A percentile compares a stretch with the other conserved stretches of the same genome.
Conservation (phyloP, 1,284 basidiomycete genomes). For the Cryptococcus wingfieldii region DNA sequence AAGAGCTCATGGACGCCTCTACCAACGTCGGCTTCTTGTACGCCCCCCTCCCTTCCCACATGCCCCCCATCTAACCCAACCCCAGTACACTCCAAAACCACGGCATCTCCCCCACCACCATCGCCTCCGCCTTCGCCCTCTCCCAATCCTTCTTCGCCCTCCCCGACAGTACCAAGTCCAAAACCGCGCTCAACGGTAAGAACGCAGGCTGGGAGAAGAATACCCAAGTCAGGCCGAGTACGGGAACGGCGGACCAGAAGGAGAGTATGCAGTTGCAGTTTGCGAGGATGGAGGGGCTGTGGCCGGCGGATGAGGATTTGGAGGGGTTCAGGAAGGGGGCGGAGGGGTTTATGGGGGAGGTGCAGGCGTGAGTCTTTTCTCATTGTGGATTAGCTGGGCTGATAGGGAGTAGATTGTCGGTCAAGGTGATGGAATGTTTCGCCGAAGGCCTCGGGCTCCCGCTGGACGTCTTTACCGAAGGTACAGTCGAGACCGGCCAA, state of each 20-base stretch:
- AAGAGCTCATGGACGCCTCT: conserved; percentile 29
- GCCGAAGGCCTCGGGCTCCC: conserved; percentile 32
- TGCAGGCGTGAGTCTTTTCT: conserved; percentile 19
- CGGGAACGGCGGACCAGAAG: conserved; percentile 28
- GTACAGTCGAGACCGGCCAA: conserved; percentile 24
- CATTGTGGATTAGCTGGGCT: conserved; percentile 2
- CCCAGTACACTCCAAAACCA: conserved; percentile 21
- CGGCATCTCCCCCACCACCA: conserved; percentile 18
- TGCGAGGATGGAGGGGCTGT: conserved; percentile 34
- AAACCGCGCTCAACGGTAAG: conserved; percentile 23
- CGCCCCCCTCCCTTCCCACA: conserved; percentile 1
- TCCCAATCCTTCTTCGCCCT: conserved; percentile 24
- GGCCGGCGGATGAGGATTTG: conserved; percentile 25
- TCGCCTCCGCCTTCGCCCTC: conserved; percentile 20
- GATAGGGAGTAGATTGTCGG: conserved; percentile 16
- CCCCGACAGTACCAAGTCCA: conserved; percentile 15
- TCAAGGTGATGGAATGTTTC: conserved; percentile 34
- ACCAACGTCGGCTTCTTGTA: conserved; percentile 33
- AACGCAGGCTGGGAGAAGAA: conserved; percentile 31
- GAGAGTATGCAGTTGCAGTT: conserved; percentile 31
- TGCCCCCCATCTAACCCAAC: background rate
- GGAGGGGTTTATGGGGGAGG: conserved; percentile 27
- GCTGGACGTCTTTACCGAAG: conserved; percentile 25
- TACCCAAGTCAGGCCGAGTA: conserved; percentile 23
- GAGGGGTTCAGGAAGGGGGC: conserved; percentile 15